These are phyloP conservation scores for Sclerotiophoma versabilis DNA, from an alignment of 2,329 filamentous ascomycete genomes.

Conservation along the genomic window DNA sequence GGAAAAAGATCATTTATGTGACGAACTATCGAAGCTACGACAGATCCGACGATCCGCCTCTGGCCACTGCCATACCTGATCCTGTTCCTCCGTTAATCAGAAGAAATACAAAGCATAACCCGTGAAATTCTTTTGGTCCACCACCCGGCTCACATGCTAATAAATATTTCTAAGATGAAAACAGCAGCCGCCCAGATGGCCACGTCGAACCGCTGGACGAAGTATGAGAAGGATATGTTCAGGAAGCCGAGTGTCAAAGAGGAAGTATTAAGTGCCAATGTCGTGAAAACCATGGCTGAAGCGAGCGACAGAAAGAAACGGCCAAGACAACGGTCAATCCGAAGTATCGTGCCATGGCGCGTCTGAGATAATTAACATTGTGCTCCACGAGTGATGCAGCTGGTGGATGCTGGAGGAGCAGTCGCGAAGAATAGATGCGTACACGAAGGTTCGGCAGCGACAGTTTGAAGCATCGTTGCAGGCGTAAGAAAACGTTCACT, in stretches of 20 bases:
- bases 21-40: conserved; percentile 36
- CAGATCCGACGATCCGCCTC: conserved; percentile 32
- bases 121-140: conserved; percentile 31
- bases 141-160: conserved; percentile 33
- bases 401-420: conserved; percentile 37
- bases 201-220: conserved; percentile 18
- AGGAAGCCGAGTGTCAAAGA: conserved; percentile 22
- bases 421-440: conserved; percentile 41
- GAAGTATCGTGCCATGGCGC: conserved; percentile 13
- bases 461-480: conserved; percentile 7
- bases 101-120: conserved; percentile 35
- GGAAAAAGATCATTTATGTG: conserved; percentile 36
- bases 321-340: neutral
- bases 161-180: conserved; percentile 38
- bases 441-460: conserved; percentile 28
- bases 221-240: conserved; percentile 33
- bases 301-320: conserved; percentile 27
- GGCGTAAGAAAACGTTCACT: conserved; percentile 25
- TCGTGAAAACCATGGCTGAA: conserved; percentile 19
- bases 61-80: conserved; percentile 26
- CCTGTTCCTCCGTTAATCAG: conserved; percentile 36
- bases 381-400: conserved; percentile 26
- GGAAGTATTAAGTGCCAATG: conserved; percentile 30
- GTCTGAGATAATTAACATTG: conserved; percentile 22
- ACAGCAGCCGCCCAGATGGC: conserved; percentile 24